Conservation (phyloP, 768 basidiomycete genomes). For the Cystobasidium ongulense region DNA sequence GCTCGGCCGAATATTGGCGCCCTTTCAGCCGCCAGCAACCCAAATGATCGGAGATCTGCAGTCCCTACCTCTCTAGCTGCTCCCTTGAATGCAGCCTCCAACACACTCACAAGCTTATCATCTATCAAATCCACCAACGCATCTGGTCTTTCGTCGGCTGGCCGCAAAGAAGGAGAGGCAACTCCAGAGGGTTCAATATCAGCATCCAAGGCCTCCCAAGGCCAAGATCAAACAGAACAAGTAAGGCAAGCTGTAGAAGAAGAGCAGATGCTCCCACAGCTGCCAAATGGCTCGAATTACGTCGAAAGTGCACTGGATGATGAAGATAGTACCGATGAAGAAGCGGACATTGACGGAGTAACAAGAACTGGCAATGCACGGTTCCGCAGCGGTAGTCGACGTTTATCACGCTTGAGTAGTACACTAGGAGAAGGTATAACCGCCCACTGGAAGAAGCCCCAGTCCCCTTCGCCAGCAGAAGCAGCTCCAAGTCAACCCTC, state of each 20-base stretch:
- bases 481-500: background rate
- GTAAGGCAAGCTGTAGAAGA: background rate
- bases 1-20: background rate
- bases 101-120: background rate
- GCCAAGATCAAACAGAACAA: background rate
- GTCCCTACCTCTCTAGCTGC: background rate
- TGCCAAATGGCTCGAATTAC: background rate
- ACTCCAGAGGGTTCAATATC: background rate
- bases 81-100: background rate
- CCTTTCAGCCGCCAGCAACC: background rate
- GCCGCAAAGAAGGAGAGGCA: background rate
- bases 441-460: conserved; percentile 8
- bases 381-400: conserved; percentile 8
- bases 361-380: conserved; percentile 4
- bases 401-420: conserved; percentile 4
- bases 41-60: background rate
- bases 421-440: conserved; percentile 3
- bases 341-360: conserved; percentile 3
- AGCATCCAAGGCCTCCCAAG: background rate
- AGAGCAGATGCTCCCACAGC: background rate
- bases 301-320: conserved; percentile 4
- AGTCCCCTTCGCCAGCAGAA: background rate
- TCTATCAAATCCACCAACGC: background rate
- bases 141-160: background rate
- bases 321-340: background rate